Base-by-base conservation (phyloP, 345 rosid species). In the Geranium rotundifolium region DNA sequence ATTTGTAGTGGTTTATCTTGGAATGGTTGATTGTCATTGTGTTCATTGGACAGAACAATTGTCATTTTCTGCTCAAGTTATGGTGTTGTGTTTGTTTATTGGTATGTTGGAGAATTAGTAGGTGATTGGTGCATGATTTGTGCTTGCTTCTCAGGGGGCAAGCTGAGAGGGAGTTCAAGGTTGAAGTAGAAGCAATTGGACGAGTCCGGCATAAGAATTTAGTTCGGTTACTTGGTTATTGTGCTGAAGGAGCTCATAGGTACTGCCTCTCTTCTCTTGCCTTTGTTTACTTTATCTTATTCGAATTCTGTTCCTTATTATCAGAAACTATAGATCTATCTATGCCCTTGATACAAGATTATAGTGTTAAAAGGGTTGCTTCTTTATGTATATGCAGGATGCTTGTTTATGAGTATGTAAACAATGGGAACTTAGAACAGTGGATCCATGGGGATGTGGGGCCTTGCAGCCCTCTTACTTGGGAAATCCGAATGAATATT, bases 221-320 rank as follows among this genome's bases (percentile, higher is more conserved):
- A 61, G 97, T 86, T 23, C 85, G 96, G 67, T 64, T 91, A 79
- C 88, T 91, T 49, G 97, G 97, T 4, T 91, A 88, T 61, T 88
- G 97, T 61, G 97, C 89, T 39, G 97, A 91, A 83, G 97, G 97
- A 72, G 93, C 96, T 72, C 91, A 88, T 60, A 84, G 96, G 97
- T 91, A 78, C 54, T 39, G 18, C 54, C 17, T 13, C 64, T 59
- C 46, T 37, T 10, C 12, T 37, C 46, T 37, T 37, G 46, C 46
- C 7, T 37, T 5, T 37, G 46, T 6, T 37, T 37, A 5, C 2
- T 5, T 37, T 37, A 10, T 37, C 46, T 10, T 37, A 37, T 37
- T 37, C 12, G 9, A 37, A 23, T 23, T 23, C 27, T 23, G 27
- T 23, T 23, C 27, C 27, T 23, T 23, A 23, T 2, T 23, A 23